Percentiles rank a stretch among this genome's conserved stretches.
phyloP scores from a whole-genome alignment of 164 flowering plant genomes.

The Stephania cephalantha region DNA sequence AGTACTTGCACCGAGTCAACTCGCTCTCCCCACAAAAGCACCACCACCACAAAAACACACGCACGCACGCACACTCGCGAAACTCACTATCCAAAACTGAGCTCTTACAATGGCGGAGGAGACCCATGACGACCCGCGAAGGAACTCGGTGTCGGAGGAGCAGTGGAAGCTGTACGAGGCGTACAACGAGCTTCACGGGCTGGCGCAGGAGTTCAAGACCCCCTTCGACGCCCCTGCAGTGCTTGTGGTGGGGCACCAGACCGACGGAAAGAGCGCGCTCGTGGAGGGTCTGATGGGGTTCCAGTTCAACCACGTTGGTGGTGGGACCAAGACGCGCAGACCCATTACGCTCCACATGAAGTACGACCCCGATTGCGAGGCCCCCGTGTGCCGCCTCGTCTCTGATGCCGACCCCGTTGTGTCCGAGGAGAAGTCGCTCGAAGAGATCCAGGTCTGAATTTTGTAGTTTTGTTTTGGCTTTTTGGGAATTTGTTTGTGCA shows the following conservation, averaged over 20 bases:
- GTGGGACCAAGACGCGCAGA: conserved; percentile 98
- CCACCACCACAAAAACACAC: background rate
- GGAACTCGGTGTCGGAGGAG: conserved; percentile 10
- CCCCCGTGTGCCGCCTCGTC: conserved; percentile 61
- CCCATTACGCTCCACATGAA: conserved; percentile 97
- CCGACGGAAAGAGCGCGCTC: conserved; percentile 94
- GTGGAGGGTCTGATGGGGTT: conserved; percentile 98
- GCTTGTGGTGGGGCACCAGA: conserved; percentile 92
- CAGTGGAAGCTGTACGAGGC: conserved; percentile 74
- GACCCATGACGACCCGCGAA: too few relatives aligned
- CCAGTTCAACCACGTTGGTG: conserved; percentile 98
- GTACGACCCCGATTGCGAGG: conserved; percentile 57
- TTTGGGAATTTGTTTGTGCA: background rate
- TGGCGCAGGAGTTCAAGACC: conserved; percentile 82
- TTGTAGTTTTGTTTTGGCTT: background rate
- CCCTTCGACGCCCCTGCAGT: conserved; percentile 99
- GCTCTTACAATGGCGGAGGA: background rate
- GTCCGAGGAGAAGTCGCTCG: conserved; percentile 48
- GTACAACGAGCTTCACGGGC: conserved; percentile 82
- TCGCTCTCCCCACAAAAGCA: background rate
- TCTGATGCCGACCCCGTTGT: conserved; percentile 53
- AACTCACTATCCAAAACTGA: background rate
- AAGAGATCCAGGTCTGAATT: conserved; percentile 59
- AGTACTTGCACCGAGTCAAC: too few relatives aligned
- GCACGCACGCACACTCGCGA: too few relatives aligned